phyloP scores from a whole-genome alignment of 2,329 filamentous ascomycete species.

The Teratosphaeria destructans region DNA sequence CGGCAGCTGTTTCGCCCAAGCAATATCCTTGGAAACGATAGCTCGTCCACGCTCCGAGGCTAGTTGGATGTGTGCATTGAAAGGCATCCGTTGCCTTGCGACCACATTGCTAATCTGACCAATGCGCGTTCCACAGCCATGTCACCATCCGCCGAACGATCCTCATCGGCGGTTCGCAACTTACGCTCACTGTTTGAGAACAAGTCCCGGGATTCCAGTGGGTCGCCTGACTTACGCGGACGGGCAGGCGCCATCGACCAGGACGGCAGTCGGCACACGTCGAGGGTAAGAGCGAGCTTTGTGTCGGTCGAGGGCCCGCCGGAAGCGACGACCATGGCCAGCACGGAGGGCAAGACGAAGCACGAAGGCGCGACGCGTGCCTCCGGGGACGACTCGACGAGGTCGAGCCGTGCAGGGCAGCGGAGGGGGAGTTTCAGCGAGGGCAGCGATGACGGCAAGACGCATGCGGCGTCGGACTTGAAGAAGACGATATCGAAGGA shows the following conservation, averaged over 20 bases:
- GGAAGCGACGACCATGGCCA: slow-evolving; percentile 9
- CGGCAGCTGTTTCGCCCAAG: not conserved
- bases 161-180: slow-evolving; percentile 35
- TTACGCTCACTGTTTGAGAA: slow-evolving; percentile 41
- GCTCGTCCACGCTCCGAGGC: not conserved
- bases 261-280: slow-evolving; percentile 26
- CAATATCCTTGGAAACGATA: not conserved
- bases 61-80: not conserved
- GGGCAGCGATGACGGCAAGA: slow-evolving; percentile 24
- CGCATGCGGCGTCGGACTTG: slow-evolving; percentile 15
- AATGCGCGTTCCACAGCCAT: slow-evolving; percentile 31
- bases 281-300: slow-evolving; percentile 39
- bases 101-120: not conserved
- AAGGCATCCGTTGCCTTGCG: not conserved
- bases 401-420: slow-evolving; percentile 14
- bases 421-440: slow-evolving; percentile 31
- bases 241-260: slow-evolving; percentile 26
- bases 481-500: slow-evolving; percentile 32
- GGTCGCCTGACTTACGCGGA: slow-evolving; percentile 33
- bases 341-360: slow-evolving; percentile 1
- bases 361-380: slow-evolving; percentile 3
- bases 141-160: slow-evolving; percentile 23
- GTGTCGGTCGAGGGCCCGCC: slow-evolving; percentile 32
- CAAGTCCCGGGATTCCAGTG: slow-evolving; percentile 21
- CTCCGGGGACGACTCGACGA: slow-evolving; percentile 6